Percentiles rank a stretch among this genome's conserved stretches.
Conservation (phyloP, 2,329 filamentous ascomycete genomes). For the Pseudocercospora vitis region DNA sequence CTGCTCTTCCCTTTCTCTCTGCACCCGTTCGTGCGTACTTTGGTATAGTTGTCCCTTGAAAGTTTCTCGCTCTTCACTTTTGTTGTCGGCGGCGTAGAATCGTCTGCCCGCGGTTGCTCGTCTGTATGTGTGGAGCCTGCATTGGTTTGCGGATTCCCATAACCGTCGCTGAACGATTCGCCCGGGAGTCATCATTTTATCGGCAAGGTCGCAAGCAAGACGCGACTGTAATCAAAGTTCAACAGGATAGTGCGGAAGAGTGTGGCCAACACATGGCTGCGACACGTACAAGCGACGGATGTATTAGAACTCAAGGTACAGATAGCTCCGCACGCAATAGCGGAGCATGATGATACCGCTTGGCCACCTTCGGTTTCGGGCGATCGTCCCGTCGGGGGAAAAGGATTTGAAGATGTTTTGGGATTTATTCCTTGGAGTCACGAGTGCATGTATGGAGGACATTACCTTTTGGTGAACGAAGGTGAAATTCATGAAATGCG, state of each 20-base stretch:
- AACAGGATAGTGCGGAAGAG: slow-evolving; percentile 8
- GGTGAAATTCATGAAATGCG: too few species aligned
- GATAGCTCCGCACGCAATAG: slow-evolving; percentile 2
- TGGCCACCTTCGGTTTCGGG: background rate
- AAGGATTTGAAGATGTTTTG: background rate
- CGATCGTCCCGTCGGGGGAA: background rate
- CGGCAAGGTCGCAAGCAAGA: background rate
- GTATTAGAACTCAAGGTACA: too few species aligned
- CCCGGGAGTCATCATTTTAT: slow-evolving; percentile 37
- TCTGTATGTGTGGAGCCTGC: slow-evolving; percentile 12
- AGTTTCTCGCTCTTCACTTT: slow-evolving; percentile 43
- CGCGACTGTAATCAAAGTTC: background rate
- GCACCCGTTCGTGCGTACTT: slow-evolving; percentile 59
- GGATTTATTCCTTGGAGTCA: background rate
- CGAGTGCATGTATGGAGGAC: too few species aligned
- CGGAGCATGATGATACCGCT: background rate
- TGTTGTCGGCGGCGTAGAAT: slow-evolving; percentile 41
- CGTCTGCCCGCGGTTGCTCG: slow-evolving; percentile 27
- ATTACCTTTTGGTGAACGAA: too few species aligned
- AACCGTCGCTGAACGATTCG: slow-evolving; percentile 24
- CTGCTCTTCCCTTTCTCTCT: slow-evolving; percentile 60
- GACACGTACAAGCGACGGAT: background rate
- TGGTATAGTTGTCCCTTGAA: slow-evolving; percentile 65
- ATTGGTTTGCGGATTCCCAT: slow-evolving; percentile 16
- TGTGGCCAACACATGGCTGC: too few species aligned